phyloP scores from a whole-genome alignment of 208 protist species.

The Crithidia acanthocephali region DNA sequence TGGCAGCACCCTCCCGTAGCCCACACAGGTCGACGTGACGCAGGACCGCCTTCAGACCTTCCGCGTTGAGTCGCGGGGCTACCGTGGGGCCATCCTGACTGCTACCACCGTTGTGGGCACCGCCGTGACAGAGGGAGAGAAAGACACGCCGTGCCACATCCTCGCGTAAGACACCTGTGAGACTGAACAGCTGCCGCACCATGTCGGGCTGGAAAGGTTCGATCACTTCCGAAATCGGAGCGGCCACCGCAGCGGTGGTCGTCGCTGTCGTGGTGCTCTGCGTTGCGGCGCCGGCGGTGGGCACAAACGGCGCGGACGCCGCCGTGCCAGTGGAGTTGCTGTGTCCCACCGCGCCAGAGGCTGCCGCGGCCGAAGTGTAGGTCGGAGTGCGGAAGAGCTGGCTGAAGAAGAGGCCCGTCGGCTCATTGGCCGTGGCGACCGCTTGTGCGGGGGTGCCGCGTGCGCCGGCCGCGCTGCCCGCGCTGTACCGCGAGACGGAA shows the following conservation, averaged over 20 bases:
- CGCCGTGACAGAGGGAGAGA: slow-evolving; percentile 12
- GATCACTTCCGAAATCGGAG: neutral
- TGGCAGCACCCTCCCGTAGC: slow-evolving; percentile 10
- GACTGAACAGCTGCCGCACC: slow-evolving; percentile 41
- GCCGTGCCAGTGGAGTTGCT: neutral
- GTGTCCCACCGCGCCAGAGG: neutral
- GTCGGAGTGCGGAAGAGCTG: slow-evolving; percentile 10
- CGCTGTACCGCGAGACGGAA: slow-evolving; percentile 7
- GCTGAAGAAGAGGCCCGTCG: slow-evolving; percentile 22
- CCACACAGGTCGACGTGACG: slow-evolving; percentile 19
- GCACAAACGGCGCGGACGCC: neutral
- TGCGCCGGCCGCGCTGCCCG: neutral
- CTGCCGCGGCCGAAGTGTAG: neutral
- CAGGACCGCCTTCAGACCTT: slow-evolving; percentile 10
- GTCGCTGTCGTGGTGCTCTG: neutral
- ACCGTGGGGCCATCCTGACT: neutral
- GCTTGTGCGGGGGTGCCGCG: neutral
- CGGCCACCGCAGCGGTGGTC: neutral
- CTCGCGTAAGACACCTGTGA: slow-evolving; percentile 46
- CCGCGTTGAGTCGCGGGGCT: neutral
- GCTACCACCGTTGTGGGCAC: no score
- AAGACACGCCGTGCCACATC: slow-evolving; percentile 43
- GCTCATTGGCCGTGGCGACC: neutral
- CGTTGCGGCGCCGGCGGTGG: neutral
- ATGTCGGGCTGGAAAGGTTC: slow-evolving; percentile 26